These are phyloP conservation scores for Puya raimondii DNA, from an alignment of 176 grass and related monocot species.

Conservation along the genomic window DNA sequence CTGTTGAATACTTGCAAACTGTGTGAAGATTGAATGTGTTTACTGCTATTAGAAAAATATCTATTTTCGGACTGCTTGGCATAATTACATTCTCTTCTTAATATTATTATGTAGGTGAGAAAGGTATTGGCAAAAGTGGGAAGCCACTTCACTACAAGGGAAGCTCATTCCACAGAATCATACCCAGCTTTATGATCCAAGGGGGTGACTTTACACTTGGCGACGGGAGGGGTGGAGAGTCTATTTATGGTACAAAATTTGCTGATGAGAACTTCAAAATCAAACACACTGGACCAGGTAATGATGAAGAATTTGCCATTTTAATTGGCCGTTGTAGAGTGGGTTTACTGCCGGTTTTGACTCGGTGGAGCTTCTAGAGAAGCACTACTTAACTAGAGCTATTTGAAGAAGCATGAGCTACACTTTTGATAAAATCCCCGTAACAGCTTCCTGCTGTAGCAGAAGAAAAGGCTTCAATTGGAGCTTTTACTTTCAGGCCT, in stretches of 20 bases:
- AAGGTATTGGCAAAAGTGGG: constrained; percentile 75
- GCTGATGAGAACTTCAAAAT: constrained; percentile 95
- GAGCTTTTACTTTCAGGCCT: no score
- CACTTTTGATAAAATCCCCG: no score
- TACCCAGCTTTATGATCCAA: constrained; percentile 97
- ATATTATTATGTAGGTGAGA: constrained; percentile 54
- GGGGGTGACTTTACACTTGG: constrained; percentile 97
- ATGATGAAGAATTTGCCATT: neutral
- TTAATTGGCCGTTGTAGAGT: neutral
- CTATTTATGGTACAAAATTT: constrained; percentile 84
- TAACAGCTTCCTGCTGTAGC: neutral
- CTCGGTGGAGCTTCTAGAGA: no score
- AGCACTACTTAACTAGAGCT: neutral
- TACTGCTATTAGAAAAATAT: neutral
- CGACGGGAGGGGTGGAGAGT: constrained; percentile 90
- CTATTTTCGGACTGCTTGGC: neutral
- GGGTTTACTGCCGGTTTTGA: neutral
- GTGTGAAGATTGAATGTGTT: no score
- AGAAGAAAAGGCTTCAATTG: neutral
- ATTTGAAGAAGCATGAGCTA: neutral
- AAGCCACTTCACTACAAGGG: constrained; percentile 96
- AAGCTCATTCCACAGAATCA: constrained; percentile 86
- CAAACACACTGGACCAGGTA: constrained; percentile 96
- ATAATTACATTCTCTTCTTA: neutral
- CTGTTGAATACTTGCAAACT: no score